phyloP scores from a whole-genome alignment of 768 basidiomycete species.

The Hericium rajendrae region DNA sequence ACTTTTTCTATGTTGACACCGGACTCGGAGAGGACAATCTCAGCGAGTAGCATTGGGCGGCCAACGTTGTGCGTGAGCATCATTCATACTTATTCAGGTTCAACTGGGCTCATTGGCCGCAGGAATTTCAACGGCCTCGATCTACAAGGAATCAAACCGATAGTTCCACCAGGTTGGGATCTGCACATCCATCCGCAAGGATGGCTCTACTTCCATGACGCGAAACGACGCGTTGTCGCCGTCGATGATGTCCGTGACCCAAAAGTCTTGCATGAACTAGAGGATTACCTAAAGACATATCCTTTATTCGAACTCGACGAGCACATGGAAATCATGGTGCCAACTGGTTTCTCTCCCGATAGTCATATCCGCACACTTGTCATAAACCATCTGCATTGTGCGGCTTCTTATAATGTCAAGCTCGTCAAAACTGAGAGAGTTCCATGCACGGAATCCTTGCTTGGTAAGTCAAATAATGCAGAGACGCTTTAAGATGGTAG shows the following conservation, averaged over 20 bases:
- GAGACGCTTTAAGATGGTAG: conserved; percentile 15
- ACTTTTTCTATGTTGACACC: too few species aligned
- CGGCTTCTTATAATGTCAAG: conserved; percentile 29
- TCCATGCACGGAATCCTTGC: not conserved
- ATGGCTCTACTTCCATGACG: conserved; percentile 41
- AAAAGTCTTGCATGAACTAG: conserved; percentile 22
- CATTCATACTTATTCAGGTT: too few species aligned
- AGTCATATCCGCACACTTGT: conserved; percentile 27
- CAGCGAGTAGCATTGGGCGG: too few species aligned
- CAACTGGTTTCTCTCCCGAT: conserved; percentile 18
- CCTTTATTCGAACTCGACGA: conserved; percentile 24
- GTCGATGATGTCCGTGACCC: conserved; percentile 42
- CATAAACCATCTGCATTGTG: conserved; percentile 37
- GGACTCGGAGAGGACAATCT: too few species aligned
- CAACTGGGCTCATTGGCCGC: too few species aligned
- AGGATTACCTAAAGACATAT: conserved; percentile 21
- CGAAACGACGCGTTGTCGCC: conserved; percentile 30
- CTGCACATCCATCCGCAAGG: conserved; percentile 37
- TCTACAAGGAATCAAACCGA: too few species aligned
- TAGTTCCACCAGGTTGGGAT: conserved; percentile 23
- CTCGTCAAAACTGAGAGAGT: conserved; percentile 13
- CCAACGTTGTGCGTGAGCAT: too few species aligned
- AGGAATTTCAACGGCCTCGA: too few species aligned
- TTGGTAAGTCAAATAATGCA: too few species aligned
- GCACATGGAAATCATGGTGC: conserved; percentile 36